Evolutionary conservation across 208 protist species (phyloP), one percentile per base, ranked within the genome.

Genomic region (Crithidia fasciculata): DNA sequence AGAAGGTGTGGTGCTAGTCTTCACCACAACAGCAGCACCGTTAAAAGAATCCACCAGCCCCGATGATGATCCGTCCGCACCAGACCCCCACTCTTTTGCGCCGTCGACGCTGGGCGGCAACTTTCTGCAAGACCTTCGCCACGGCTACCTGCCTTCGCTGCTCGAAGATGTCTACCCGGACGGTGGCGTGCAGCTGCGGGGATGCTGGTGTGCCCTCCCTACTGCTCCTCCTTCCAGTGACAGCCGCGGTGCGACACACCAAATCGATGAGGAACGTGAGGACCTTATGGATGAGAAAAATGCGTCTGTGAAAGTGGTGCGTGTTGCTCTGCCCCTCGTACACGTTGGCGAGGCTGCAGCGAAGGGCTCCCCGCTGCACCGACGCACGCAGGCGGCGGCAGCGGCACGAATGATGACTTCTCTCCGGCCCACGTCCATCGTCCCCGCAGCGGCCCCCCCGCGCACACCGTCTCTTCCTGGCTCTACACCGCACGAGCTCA

Each of bases 61-160:
- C n/a, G 19, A 5, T 43, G 45, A 5, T 7, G 19, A 40, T 10
- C 40, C 18, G 52, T 15, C 16, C 52, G 52, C 52, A 19, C 52
- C 52, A 8, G 15, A 28, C 8, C 16, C 16, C 52, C 16, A 12
- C 10, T 49, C 45, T 8, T 49, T 15, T 49, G 36, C 8, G 5
- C 7, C 40, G 16, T 9, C 56, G 18, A 5, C 39, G 3, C 10
- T 85, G 8, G 76, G 74, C 9, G 4, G 36, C 8, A 53, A 60
- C 44, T 52, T 84, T 15, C 41, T 92, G 45, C 13, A 72, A 37
- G 84, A 92, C 72, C 60, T 90, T 8, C 79, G 79, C 60, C 72
- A 90, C 54, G 70, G 74, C 59, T 90, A 82, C 68, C 53, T 92
- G 13, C 87, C 85, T 2, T 66, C 69, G 10, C 71, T 92, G 43